These are phyloP conservation scores for Chalara sp. DNA, from an alignment of 2,329 filamentous ascomycete species.

Conservation along the genomic window DNA sequence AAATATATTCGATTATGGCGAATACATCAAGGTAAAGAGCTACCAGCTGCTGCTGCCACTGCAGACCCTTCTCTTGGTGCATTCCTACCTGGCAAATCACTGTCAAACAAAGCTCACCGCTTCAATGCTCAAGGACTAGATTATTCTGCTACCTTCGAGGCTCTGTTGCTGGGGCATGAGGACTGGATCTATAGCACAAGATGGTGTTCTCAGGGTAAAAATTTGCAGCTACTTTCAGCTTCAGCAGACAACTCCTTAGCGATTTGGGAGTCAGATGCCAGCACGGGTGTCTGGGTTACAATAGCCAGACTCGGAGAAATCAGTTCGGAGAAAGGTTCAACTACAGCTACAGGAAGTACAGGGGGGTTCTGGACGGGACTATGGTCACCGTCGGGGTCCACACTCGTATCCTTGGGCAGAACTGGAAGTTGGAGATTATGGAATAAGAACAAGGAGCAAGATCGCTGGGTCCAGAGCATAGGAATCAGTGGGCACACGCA, in stretches of 20 bases:
- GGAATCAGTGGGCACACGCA: constrained; percentile 80
- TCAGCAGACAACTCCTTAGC: constrained; percentile 94
- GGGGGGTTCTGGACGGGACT: constrained; percentile 95
- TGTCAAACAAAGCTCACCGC: constrained; percentile 84
- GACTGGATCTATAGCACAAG: constrained; percentile 92
- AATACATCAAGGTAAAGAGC: constrained; percentile 62
- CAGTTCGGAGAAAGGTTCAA: constrained; percentile 89
- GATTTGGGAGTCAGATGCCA: constrained; percentile 81
- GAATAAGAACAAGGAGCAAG: constrained; percentile 53
- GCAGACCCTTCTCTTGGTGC: constrained; percentile 52
- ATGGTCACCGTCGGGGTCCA: constrained; percentile 73
- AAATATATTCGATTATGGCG: constrained; percentile 96
- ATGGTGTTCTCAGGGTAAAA: constrained; percentile 30
- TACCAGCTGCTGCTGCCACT: constrained; percentile 49
- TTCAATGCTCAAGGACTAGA: constrained; percentile 54
- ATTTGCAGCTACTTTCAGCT: constrained; percentile 72
- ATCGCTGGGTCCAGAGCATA: constrained; percentile 70
- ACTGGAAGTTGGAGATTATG: constrained; percentile 93
- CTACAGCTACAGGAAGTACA: constrained; percentile 89
- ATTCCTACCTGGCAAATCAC: constrained; percentile 59
- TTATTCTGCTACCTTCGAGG: constrained; percentile 87
- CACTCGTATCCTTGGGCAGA: constrained; percentile 75
- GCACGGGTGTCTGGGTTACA: constrained; percentile 88
- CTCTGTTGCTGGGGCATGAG: constrained; percentile 87
- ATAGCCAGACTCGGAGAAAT: constrained; percentile 84